Percentiles rank a stretch among this genome's conserved stretches.
These are phyloP conservation scores for Curvularia spicifera DNA, from an alignment of 2,329 filamentous ascomycete genomes.

Conservation along the genomic window DNA sequence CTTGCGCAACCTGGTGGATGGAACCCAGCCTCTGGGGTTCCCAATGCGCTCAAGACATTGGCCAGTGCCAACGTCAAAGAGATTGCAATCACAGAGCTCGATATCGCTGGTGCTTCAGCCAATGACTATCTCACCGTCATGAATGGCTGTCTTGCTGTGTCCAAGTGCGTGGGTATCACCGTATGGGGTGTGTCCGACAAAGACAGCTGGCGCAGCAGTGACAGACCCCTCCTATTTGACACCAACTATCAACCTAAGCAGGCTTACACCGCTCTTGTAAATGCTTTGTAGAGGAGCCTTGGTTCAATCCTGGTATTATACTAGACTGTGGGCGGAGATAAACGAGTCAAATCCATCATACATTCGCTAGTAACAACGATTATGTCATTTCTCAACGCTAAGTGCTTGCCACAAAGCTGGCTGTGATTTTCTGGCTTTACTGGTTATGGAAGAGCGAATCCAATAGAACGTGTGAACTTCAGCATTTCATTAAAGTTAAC, in stretches of 20 bases:
- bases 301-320: not conserved
- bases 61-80: slow-evolving; percentile 59
- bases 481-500: not conserved
- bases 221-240: slow-evolving; percentile 54
- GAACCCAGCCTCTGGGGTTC: slow-evolving; percentile 55
- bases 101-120: slow-evolving; percentile 65
- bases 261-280: slow-evolving; percentile 38
- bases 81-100: slow-evolving; percentile 71
- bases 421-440: too few species aligned
- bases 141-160: slow-evolving; percentile 64
- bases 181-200: slow-evolving; percentile 63
- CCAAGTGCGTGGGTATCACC: slow-evolving; percentile 70
- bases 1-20: slow-evolving; percentile 46
- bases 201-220: slow-evolving; percentile 51
- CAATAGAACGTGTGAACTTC: not conserved
- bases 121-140: slow-evolving; percentile 62
- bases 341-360: not conserved
- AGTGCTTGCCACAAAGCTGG: too few species aligned
- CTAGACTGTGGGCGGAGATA: not conserved
- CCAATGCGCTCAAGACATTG: slow-evolving; percentile 60
- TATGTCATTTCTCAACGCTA: too few species aligned
- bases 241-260: slow-evolving; percentile 51
- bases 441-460: too few species aligned
- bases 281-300: not conserved
- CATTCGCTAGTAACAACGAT: too few species aligned